phyloP scores from a whole-genome alignment of 805 yeast species.

The Candida alai region DNA sequence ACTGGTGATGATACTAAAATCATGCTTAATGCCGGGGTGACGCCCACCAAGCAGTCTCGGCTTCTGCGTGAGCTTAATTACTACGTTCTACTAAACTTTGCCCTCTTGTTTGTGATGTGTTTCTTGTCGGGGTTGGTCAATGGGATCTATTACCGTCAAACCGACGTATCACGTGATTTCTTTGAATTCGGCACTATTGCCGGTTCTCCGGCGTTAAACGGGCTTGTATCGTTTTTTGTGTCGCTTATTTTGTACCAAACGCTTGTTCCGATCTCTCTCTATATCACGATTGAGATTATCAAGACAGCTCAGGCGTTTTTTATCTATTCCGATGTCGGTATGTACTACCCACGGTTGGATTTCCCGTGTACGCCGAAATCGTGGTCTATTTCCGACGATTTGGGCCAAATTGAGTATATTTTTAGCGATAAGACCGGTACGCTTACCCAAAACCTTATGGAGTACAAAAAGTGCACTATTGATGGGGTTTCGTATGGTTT shows the following conservation, averaged over 20 bases:
- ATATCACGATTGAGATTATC: constrained; percentile 77
- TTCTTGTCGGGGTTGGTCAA: constrained; percentile 66
- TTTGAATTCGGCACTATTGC: constrained; percentile 72
- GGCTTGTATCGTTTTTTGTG: constrained; percentile 69
- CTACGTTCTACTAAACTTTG: constrained; percentile 65
- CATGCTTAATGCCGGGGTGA: constrained; percentile 75
- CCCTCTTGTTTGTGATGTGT: constrained; percentile 61
- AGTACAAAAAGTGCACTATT: constrained; percentile 75
- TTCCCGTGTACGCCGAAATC: constrained; percentile 82
- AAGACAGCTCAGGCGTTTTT: constrained; percentile 80
- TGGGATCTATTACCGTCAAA: constrained; percentile 56
- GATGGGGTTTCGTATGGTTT: constrained; percentile 70
- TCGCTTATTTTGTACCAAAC: constrained; percentile 74
- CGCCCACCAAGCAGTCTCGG: constrained; percentile 74
- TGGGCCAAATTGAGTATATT: constrained; percentile 81
- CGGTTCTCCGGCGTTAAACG: constrained; percentile 61
- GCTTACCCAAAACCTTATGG: constrained; percentile 81
- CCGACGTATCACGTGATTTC: constrained; percentile 49
- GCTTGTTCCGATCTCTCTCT: constrained; percentile 77
- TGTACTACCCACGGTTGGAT: constrained; percentile 67
- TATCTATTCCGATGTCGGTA: constrained; percentile 68
- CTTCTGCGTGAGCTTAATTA: constrained; percentile 69
- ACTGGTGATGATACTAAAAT: constrained; percentile 80
- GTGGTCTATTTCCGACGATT: constrained; percentile 82
- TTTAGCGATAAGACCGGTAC: constrained; percentile 87